These are phyloP conservation scores for Fraxinus dipetala DNA, from an alignment of 305 asterid species.

Conservation along the genomic window DNA sequence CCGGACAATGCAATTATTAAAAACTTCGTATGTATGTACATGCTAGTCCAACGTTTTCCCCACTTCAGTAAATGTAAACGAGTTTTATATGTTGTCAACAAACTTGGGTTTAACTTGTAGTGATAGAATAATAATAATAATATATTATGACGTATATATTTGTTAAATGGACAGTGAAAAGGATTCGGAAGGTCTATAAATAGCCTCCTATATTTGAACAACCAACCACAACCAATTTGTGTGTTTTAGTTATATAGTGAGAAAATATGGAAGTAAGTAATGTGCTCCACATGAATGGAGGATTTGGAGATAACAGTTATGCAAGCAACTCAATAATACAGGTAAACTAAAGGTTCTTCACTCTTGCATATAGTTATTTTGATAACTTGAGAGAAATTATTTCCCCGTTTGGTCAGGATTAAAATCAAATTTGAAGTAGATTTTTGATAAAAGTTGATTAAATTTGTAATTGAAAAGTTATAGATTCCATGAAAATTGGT, in stretches of 20 bases:
- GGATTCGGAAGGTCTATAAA: background rate
- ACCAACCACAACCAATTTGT: background rate
- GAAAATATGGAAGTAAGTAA: conserved; percentile 29
- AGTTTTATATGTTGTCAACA: background rate
- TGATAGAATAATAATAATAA: background rate
- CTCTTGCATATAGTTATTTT: background rate
- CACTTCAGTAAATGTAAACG: background rate
- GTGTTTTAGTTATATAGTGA: background rate
- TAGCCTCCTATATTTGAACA: background rate
- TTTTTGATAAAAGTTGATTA: no score
- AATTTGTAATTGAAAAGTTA: no score
- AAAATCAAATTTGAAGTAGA: no score
- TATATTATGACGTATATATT: no score
- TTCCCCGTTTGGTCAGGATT: no score
- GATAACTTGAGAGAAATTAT: background rate
- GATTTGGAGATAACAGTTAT: conserved; percentile 46
- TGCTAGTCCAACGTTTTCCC: no score
- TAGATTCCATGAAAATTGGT: no score
- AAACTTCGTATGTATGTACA: no score
- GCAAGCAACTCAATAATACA: conserved; percentile 52
- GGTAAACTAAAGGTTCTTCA: conserved; percentile 26
- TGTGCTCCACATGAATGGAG: conserved; percentile 61
- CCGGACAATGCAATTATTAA: no score
- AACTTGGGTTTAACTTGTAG: background rate
- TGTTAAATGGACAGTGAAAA: background rate